Evolutionary conservation across 768 basidiomycete species (phyloP), one percentile per base, ranked within the genome.

Genomic region (Melanogaster broomeanus): DNA sequence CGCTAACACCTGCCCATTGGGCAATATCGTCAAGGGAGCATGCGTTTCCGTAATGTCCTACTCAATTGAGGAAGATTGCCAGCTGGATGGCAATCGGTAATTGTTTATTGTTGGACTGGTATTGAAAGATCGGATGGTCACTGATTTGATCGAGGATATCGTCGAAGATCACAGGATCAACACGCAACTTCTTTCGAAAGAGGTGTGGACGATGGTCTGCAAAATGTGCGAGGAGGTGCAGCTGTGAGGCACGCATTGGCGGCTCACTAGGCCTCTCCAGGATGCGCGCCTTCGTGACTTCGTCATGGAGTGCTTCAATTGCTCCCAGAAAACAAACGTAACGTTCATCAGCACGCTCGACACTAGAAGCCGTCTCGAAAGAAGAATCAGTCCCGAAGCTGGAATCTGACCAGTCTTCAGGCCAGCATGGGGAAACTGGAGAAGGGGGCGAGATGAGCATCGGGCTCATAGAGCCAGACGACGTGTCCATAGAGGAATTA

Each of bases 11-110:
- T 11, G 49, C 44, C 54, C 49, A 55, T 15, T 55, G 44, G 7
- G 49, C 39, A 30, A 56, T 24, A 46, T 52, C 21, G 13, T 33
- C 37, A 8, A 38, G 25, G 4, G 48, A 9, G 10, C 15, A 3
- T 2, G 19, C 39, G 53, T 70, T 72, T 10, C 69, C 63, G 49
- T 60, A 47, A 30, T 68, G 67, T 6, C 67, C 65, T 40, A 58
- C 56, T 5, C 53, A 33, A 30, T 46, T 60, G 22, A 66, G 45
- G 8, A 61, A 49, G 6, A 68, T 64, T n/a, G 65, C 65, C 13
- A 72, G 62, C 47, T 71, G 69, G 11, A 52, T 49, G 6, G 62
- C 56, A 31, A 69, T 51, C 0, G 64, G 61, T 18, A 61, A 54
- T 51, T 69, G 67, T 7, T 21, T 3, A 33, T 55, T 38, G 25